Base-by-base conservation (phyloP, 768 basidiomycete genomes). In the Lepiota brunneoincarnata region DNA sequence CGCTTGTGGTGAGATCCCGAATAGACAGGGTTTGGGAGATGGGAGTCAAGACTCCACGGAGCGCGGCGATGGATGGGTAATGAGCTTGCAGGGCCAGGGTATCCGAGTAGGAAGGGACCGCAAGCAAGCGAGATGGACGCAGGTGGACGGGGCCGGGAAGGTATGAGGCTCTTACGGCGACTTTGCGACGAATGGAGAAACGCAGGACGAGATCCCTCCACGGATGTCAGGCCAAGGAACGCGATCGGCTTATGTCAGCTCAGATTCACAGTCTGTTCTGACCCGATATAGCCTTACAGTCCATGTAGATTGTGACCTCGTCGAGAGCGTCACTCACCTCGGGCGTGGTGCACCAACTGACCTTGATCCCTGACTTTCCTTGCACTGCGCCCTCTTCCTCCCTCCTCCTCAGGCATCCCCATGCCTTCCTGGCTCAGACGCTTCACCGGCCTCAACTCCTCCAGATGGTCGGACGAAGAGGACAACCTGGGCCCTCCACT, bases 351-450 rank as follows among this genome's bases (percentile, higher is more conserved):
- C 40, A 38, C 38, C 40, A 50, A 21, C 20, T 46, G 3, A 26
- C 42, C 23, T n/a, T 23, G 38, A 39, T 26, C 43, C 44, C 53
- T 52, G 55, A 55, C 56, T 57, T 52, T 44, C 54, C 50, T 55
- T 44, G 39, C 48, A 36, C 37, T 42, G 46, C 45, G 37, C 42
- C 55, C 43, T 55, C 35, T 51, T 34, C 44, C 42, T 41, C 45
- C 41, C 44, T 44, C 34, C 41, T 43, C 48, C 20, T 21, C 40
- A 49, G 56, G 48, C 48, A 41, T 41, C 37, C 50, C 45, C 28
- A 66, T 66, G 65, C 62, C 61, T 23, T 57, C 58, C 53, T 63
- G 65, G 65, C 54, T 61, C 40, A 50, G 60, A 20, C 53, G 58
- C 43, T 55, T 64, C 56, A 47, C 58, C 21, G 38, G 53, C n/a